Evolutionary conservation across 1,284 basidiomycete species (phyloP).

Genomic region (Tilletia walkeri): DNA sequence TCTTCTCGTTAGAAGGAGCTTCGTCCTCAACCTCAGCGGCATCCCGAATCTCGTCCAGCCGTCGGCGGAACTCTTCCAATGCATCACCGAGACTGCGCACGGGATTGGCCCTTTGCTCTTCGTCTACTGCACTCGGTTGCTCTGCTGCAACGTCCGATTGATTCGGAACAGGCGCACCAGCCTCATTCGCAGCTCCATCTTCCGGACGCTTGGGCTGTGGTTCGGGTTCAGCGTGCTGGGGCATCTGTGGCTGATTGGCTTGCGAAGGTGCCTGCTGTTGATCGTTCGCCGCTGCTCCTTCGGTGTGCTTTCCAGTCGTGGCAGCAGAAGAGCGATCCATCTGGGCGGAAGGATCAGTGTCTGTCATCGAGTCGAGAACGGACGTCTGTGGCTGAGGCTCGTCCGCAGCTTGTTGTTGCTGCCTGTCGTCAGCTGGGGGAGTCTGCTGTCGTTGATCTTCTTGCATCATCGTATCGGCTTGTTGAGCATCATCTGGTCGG

Average conservation of each 20-base stretch:
- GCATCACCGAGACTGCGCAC: slow-evolving; percentile 82
- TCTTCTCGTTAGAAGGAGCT: slow-evolving; percentile 56
- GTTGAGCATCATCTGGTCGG: slow-evolving; percentile 32
- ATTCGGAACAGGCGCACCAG: slow-evolving; percentile 19
- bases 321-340: slow-evolving; percentile 9
- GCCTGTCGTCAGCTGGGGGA: slow-evolving; percentile 37
- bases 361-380: slow-evolving; percentile 6
- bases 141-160: slow-evolving; percentile 19
- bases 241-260: slow-evolving; percentile 5
- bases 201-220: slow-evolving; percentile 32
- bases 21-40: slow-evolving; percentile 51
- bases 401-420: slow-evolving; percentile 53
- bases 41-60: slow-evolving; percentile 79
- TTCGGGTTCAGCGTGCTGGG: slow-evolving; percentile 20
- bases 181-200: slow-evolving; percentile 23
- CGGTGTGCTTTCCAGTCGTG: slow-evolving; percentile 3
- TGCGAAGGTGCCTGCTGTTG: slow-evolving; percentile 17
- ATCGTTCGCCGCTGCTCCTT: slow-evolving; percentile 3
- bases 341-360: slow-evolving; percentile 5
- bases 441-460: not conserved
- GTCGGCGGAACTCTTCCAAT: slow-evolving; percentile 76
- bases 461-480: slow-evolving; percentile 29
- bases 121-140: slow-evolving; percentile 25
- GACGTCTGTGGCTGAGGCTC: slow-evolving; percentile 16
- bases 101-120: slow-evolving; percentile 60